phyloP scores from a whole-genome alignment of 2,329 filamentous ascomycete genomes.

The Dothistroma pini region DNA sequence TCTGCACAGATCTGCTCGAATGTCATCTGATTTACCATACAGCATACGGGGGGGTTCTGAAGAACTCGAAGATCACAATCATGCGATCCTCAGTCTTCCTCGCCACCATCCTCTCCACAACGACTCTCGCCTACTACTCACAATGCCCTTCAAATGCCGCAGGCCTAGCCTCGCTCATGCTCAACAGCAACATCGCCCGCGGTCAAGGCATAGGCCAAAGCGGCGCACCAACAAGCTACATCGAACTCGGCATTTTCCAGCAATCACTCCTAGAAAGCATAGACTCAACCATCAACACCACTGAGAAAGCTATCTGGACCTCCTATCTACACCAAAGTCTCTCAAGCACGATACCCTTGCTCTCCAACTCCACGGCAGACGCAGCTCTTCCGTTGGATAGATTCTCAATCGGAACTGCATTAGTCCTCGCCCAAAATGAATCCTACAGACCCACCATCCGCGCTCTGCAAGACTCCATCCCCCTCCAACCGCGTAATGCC shows the following conservation, averaged over 20 bases:
- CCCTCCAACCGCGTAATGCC: conserved; percentile 30
- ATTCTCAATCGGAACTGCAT: conserved; percentile 30
- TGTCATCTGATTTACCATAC: too few species aligned
- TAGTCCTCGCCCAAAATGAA: conserved; percentile 19
- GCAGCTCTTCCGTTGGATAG: conserved; percentile 32
- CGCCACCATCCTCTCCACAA: background rate
- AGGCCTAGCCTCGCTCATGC: conserved; percentile 26
- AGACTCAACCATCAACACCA: conserved; percentile 13
- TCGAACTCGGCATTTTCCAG: conserved; percentile 36
- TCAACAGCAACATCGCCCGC: conserved; percentile 33
- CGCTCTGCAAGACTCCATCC: conserved; percentile 28
- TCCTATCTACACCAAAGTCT: conserved; percentile 23
- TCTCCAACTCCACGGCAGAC: conserved; percentile 26
- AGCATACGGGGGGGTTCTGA: too few species aligned
- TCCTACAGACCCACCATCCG: conserved; percentile 17
- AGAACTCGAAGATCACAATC: background rate
- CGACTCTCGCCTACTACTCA: conserved; percentile 1
- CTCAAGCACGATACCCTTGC: conserved; percentile 15
- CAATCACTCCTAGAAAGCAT: conserved; percentile 31
- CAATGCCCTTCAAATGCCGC: conserved; percentile 9
- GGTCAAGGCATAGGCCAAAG: conserved; percentile 30
- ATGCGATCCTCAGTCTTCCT: background rate
- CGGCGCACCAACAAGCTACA: conserved; percentile 20
- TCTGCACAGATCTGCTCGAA: too few species aligned
- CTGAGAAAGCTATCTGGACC: conserved; percentile 11